Percentiles rank a stretch among this genome's conserved stretches.
Evolutionary conservation across 2,329 filamentous ascomycete genomes (phyloP).

Genomic region (Pleomassaria siparia): DNA sequence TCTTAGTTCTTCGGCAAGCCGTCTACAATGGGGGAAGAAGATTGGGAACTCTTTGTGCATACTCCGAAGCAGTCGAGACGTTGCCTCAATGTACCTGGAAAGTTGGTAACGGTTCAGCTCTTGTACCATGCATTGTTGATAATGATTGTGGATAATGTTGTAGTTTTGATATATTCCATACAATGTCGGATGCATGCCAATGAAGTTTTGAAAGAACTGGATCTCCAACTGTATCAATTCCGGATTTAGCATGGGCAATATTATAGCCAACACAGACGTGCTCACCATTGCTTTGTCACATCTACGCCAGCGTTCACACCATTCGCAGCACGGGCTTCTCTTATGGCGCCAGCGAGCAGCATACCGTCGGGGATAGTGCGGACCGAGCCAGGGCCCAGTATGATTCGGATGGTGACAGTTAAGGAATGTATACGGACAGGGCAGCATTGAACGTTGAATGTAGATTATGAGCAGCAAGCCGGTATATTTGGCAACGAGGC

Average conservation of each 20-base stretch:
- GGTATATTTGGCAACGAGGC: too few species aligned
- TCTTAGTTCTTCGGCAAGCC: constrained; percentile 4
- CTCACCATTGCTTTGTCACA: background rate
- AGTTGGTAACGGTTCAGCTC: background rate
- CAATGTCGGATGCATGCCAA: too few species aligned
- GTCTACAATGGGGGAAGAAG: background rate
- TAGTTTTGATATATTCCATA: background rate
- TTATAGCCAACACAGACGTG: background rate
- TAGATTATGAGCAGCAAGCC: too few species aligned
- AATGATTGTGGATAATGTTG: background rate
- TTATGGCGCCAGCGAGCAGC: constrained; percentile 6
- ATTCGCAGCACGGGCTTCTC: constrained; percentile 12
- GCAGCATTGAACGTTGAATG: too few species aligned
- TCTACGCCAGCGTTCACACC: constrained; percentile 6
- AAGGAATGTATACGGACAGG: background rate
- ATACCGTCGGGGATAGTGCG: background rate
- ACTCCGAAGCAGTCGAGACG: constrained; percentile 1
- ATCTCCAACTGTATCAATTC: background rate
- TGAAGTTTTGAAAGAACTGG: too few species aligned
- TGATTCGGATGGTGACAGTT: background rate
- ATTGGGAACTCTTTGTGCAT: background rate
- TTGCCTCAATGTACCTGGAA: background rate
- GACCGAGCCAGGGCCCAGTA: background rate
- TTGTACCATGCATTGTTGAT: background rate
- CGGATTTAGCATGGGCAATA: background rate